Evolutionary conservation across 2,329 filamentous ascomycete genomes (phyloP), one percentile per base, ranked within the genome.

Genomic region (Byssochlamys sp.): DNA sequence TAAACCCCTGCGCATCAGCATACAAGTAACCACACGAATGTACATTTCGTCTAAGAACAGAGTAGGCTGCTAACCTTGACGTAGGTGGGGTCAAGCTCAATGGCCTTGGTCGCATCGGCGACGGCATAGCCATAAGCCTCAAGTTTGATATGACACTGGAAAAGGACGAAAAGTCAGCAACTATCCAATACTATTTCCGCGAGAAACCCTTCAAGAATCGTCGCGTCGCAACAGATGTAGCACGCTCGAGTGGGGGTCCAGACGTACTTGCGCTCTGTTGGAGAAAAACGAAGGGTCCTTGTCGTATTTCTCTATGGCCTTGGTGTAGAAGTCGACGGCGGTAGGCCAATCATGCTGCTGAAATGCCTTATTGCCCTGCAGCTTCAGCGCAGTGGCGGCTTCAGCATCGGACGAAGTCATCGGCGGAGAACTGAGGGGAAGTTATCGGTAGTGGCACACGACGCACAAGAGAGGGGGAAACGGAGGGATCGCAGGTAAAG

Each of bases 71-170:
- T 62, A 73, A 91, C 90, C 86, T 97, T 97, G 72, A 92, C 83
- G 71, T 96, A 90, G 68, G 85, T 84, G 14, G 90, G 84, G 69
- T 97, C 90, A 59, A 97, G 79, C 71, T 95, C 90, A 69, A 97
- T 86, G 14, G 94, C 94, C 74, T 89, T 95, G 55, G 88, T 89
- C 31, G 92, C 90, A 76, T 99, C 94, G 55, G 86, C 81, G 66
- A 97, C 88, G 26, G 94, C 91, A 77, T 92, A 95, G 45, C 94
- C 94, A 71, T 91, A 97, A 24, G 92, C 85, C 75, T 99, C 94
- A 45, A 92, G 86, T 78, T 96, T 97, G 74, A 99, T 92, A 72
- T 99, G 83, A 62, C 90, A 90, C 90, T 96, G 67, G 27, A 58
- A 51, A 54, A 55, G 35, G 54, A 45, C 6, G 27, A 48, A 59